Base-by-base conservation (phyloP, 768 basidiomycete genomes). In the Suillus paluster region DNA sequence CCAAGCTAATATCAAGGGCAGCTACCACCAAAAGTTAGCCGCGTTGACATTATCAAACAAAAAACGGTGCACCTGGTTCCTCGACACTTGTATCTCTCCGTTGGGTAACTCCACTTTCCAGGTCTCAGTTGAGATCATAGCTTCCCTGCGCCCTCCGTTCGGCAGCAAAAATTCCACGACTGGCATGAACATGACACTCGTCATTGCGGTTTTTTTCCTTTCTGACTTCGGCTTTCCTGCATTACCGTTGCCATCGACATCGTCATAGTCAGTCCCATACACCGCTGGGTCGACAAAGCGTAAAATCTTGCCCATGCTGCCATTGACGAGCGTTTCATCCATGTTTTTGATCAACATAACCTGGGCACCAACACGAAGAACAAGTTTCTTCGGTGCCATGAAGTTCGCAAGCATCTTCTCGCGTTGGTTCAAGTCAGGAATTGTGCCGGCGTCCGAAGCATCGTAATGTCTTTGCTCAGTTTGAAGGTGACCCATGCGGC, bases 291-390 rank as follows among this genome's bases (percentile, higher is more conserved):
- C 87, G 38, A 79, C 78, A 73, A 99, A 99, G 4, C 85, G 83
- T 33, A 90, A 68, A 21, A 99, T 84, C 45, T 85, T 87, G 10
- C 97, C 97, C 83, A 97, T 91, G 60, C 89, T 94, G 1, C 97
- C 97, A 69, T 99, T 99, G 49, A 98, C 97, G 9, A 99, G 84
- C 3, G 81, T 84, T 34, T 95, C 94, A 67, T 96, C 93, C 57
- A 90, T 78, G 70, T 99, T 99, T 80, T 98, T 98, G 76, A 95
- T 93, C 36, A 97, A 82, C 95, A 97, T 98, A 44, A 94, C 92
- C 75, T 98, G 97, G 8, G 93, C 90, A 60, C 89, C 88, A 30
- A 89, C 69, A 52, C 93, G 91, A 34, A 99, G 82, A 0, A 71
- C 69, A n/a, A 99, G 83, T 7, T 61, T 67, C 59, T 80, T 74